These are phyloP conservation scores for Suhomyces tanzawaensis DNA, from an alignment of 805 yeast genomes.

Conservation along the genomic window DNA sequence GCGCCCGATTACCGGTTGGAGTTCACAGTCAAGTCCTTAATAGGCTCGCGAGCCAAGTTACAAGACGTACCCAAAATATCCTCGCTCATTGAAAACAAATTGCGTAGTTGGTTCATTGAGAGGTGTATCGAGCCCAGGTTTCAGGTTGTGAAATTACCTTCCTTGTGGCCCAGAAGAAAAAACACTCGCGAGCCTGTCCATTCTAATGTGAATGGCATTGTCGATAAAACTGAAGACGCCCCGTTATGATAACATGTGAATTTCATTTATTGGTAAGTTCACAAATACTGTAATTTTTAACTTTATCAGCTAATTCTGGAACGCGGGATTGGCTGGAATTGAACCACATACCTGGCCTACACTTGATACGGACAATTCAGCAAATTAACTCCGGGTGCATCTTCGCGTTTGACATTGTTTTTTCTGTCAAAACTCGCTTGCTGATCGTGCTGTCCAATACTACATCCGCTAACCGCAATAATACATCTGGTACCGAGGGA, in stretches of 20 bases:
- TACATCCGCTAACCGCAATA: too few relatives aligned
- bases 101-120: slow-evolving; percentile 87
- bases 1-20: slow-evolving; percentile 89
- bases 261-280: too few relatives aligned
- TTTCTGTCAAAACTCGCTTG: too few relatives aligned
- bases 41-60: slow-evolving; percentile 88
- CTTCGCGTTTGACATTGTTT: too few relatives aligned
- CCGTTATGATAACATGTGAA: not conserved
- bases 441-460: too few relatives aligned
- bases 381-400: too few relatives aligned
- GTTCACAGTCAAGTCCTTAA: slow-evolving; percentile 80
- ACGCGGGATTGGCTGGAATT: too few relatives aligned
- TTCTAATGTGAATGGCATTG: slow-evolving; percentile 13
- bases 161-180: slow-evolving; percentile 70
- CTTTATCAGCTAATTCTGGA: too few relatives aligned
- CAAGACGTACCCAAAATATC: slow-evolving; percentile 93
- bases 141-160: slow-evolving; percentile 80
- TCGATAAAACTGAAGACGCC: slow-evolving; percentile 15
- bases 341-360: too few relatives aligned
- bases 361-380: too few relatives aligned
- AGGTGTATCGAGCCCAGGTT: slow-evolving; percentile 92
- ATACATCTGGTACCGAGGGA: too few relatives aligned
- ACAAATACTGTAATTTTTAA: too few relatives aligned
- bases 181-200: slow-evolving; percentile 33
- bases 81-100: slow-evolving; percentile 74